Base-by-base conservation (phyloP, 257 asterid genomes). In the Echium plantagineum region DNA sequence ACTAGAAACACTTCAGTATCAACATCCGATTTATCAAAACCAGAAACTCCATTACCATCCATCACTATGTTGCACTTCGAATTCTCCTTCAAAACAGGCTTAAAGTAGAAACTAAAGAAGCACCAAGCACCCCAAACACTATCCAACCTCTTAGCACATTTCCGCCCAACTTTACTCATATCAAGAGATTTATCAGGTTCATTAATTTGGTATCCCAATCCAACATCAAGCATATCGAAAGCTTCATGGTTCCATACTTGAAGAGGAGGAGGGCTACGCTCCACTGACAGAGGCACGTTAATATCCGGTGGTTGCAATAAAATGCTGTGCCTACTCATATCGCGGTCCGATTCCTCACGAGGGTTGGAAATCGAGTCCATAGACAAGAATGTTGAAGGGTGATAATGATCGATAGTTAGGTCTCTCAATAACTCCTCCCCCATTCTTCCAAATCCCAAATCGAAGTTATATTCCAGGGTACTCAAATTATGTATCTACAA, bases 11-110 rank as follows among this genome's bases (percentile, higher is more conserved):
- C 54, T 28, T 63, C 68, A 17, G 35, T 51, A 15, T 63, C 31
- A 8, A 63, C 60, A 55, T 63, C 68, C 5, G 68, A 59, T 21
- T 65, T 65, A n/a, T 65, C 64, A 31, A 65, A 65, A 5, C 63
- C 70, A 17, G 57, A 48, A 16, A 66, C 55, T 32, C 65, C 65
- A 21, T 59, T 59, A 53, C 46, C 18, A 21, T 66, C 71, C 8
- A 3, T 30, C 20, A 35, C 35, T 5, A 66, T 38, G 6, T 58
- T 59, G 26, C 63, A 30, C 63, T 59, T 59, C 12, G 26, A 59
- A 31, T 59, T 59, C 24, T 59, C 63, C 48, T 59, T 59, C 26
- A 59, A 59, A 59, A 35, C 63, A 17, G 63, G 63, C 38, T 56
- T 56, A 31, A 56, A 56, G 20, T 56, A 56, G 38, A 21, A 56